Evolutionary conservation across 345 rosid genomes (phyloP).

Genomic region (Acer saccharum): DNA sequence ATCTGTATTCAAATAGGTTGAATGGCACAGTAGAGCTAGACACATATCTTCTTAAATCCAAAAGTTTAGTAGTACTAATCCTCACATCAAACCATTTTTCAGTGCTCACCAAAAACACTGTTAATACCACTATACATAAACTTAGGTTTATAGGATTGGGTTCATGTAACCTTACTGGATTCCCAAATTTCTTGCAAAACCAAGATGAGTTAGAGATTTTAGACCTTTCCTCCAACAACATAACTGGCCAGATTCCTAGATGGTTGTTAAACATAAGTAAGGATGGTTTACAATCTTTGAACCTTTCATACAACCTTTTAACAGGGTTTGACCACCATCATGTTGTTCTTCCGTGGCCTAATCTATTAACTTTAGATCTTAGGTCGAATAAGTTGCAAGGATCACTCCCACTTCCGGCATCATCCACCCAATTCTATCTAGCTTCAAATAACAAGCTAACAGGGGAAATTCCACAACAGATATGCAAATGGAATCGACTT

Average conservation of each 20-base stretch:
- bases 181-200: too few relatives aligned
- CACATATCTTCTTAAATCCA: too few relatives aligned
- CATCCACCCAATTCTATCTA: rapidly evolving
- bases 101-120: too few relatives aligned
- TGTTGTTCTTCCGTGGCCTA: background rate
- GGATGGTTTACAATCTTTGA: background rate
- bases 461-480: constrained; percentile 18
- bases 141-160: too few relatives aligned
- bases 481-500: too few relatives aligned
- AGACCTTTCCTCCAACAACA: constrained; percentile 24
- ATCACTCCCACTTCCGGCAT: constrained; percentile 16
- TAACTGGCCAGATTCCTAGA: constrained; percentile 7
- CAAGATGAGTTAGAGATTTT: background rate
- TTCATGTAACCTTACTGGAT: too few relatives aligned
- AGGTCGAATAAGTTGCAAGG: background rate
- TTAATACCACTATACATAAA: too few relatives aligned
- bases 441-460: constrained; percentile 17
- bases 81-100: too few relatives aligned
- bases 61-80: too few relatives aligned
- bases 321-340: constrained; percentile 10
- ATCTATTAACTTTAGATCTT: background rate
- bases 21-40: too few relatives aligned
- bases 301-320: constrained; percentile 9
- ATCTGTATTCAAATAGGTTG: too few relatives aligned
- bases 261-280: background rate